Evolutionary conservation across 225 moss, liverwort and hornwort genomes (phyloP).

Genomic region (Asterella californica): DNA sequence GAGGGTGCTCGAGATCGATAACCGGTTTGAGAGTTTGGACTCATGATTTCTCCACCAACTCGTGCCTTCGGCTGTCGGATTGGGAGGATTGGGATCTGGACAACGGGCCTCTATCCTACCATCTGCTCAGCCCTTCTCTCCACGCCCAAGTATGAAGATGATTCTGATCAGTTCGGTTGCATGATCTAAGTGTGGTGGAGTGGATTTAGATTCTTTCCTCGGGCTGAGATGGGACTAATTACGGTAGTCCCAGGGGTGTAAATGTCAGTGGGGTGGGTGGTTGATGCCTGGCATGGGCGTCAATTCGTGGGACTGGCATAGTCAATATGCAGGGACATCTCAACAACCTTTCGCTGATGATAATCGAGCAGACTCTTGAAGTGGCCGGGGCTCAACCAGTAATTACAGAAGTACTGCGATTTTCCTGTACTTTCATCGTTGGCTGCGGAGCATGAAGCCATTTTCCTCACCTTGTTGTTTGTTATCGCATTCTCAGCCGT

Average conservation of each 20-base stretch:
- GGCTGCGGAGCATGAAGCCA: constrained; percentile 11
- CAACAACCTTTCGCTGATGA: not conserved
- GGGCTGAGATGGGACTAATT: not conserved
- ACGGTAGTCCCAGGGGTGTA: not conserved
- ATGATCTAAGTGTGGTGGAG: constrained; percentile 8
- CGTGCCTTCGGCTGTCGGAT: constrained; percentile 25
- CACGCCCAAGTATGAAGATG: constrained; percentile 15
- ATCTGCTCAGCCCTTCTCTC: constrained; percentile 23
- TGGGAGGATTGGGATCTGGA: constrained; percentile 30
- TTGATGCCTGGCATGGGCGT: not conserved
- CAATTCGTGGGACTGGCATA: not conserved
- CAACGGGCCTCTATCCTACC: constrained; percentile 23
- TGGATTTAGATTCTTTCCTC: not conserved
- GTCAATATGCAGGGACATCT: not conserved
- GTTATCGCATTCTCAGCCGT: not conserved
- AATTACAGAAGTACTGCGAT: not conserved
- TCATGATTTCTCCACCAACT: constrained; percentile 36
- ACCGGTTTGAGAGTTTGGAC: constrained; percentile 21
- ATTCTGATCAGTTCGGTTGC: not conserved
- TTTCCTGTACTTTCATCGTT: constrained; percentile 1
- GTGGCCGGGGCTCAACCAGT: not conserved
- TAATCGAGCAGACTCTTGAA: not conserved
- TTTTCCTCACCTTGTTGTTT: not conserved
- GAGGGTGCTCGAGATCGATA: not conserved
- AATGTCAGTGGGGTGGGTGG: not conserved